These are phyloP conservation scores for Cladophialophora immunda DNA, from an alignment of 2,329 filamentous ascomycete species.

Conservation along the genomic window DNA sequence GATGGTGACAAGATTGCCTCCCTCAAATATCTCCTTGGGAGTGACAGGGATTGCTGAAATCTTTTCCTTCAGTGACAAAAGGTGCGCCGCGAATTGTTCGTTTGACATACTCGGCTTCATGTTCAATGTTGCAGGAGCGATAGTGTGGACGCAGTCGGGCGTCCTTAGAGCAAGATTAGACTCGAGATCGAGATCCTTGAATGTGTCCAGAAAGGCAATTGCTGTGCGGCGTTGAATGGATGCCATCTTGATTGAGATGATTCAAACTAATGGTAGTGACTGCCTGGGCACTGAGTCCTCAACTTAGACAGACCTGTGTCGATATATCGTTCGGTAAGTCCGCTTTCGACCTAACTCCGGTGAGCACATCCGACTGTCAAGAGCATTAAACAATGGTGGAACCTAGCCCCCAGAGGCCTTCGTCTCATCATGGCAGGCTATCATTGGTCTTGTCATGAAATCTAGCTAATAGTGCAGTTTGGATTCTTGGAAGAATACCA, in stretches of 20 bases:
- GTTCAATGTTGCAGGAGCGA: constrained; percentile 25
- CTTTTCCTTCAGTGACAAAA: constrained; percentile 20
- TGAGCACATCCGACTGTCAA: too few species aligned
- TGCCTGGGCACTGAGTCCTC: not conserved
- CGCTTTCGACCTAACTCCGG: constrained; percentile 14
- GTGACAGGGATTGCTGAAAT: constrained; percentile 34
- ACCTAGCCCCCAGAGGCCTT: too few species aligned
- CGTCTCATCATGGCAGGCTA: too few species aligned
- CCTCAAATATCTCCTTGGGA: constrained; percentile 32
- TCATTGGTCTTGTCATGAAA: too few species aligned
- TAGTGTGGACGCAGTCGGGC: constrained; percentile 19
- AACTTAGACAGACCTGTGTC: not conserved
- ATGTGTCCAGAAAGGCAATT: constrained; percentile 29
- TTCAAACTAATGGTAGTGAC: not conserved
- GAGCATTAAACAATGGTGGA: too few species aligned
- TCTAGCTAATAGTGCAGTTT: too few species aligned
- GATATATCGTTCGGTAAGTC: not conserved
- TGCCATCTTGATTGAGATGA: not conserved
- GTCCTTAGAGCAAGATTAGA: constrained; percentile 18
- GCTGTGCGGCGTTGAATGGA: constrained; percentile 20
- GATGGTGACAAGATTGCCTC: constrained; percentile 41
- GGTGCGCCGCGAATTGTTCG: constrained; percentile 27
- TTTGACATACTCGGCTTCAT: constrained; percentile 20
- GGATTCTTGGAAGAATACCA: too few species aligned
- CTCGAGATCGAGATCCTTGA: constrained; percentile 26